These are phyloP conservation scores for Avena eriantha DNA, from an alignment of 176 grass and related monocot genomes.

Conservation along the genomic window DNA sequence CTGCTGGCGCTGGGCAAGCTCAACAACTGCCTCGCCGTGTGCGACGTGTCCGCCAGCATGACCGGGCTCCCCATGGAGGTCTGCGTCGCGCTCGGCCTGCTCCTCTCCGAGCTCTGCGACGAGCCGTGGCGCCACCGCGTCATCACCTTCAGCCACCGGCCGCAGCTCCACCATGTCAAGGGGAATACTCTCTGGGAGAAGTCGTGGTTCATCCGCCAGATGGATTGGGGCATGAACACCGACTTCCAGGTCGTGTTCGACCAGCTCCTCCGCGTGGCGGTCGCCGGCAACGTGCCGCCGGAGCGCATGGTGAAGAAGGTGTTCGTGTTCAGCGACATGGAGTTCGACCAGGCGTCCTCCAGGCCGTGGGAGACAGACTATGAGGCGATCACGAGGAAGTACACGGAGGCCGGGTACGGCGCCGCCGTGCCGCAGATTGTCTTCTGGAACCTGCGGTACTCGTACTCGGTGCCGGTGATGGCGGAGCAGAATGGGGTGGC, in stretches of 20 bases:
- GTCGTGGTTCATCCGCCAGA: slow-evolving; percentile 30
- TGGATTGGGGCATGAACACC: slow-evolving; percentile 73
- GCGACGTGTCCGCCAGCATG: slow-evolving; percentile 89
- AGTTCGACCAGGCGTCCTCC: slow-evolving; percentile 56
- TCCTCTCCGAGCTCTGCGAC: slow-evolving; percentile 77
- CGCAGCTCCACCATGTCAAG: slow-evolving; percentile 52
- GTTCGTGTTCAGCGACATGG: slow-evolving; percentile 79
- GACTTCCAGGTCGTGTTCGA: slow-evolving; percentile 86
- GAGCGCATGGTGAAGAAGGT: slow-evolving; percentile 68
- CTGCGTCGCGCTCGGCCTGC: slow-evolving; percentile 76
- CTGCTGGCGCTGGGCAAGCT: slow-evolving; percentile 54
- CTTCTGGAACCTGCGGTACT: slow-evolving; percentile 83
- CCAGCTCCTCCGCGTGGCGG: slow-evolving; percentile 62
- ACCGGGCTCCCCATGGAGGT: slow-evolving; percentile 61
- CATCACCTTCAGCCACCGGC: slow-evolving; percentile 59
- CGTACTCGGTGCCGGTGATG: slow-evolving; percentile 56
- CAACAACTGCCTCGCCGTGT: slow-evolving; percentile 71
- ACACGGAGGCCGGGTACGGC: slow-evolving; percentile 60
- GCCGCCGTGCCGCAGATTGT: slow-evolving; percentile 68
- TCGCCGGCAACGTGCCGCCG: slow-evolving; percentile 31
- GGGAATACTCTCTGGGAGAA: slow-evolving; percentile 59
- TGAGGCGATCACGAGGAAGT: slow-evolving; percentile 74
- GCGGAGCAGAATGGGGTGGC: slow-evolving; percentile 68
- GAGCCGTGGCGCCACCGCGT: slow-evolving; percentile 68
- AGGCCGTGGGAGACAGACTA: slow-evolving; percentile 80